Evolutionary conservation across 2,329 filamentous ascomycete genomes (phyloP).

Genomic region (Aspergillus spinulosporus): DNA sequence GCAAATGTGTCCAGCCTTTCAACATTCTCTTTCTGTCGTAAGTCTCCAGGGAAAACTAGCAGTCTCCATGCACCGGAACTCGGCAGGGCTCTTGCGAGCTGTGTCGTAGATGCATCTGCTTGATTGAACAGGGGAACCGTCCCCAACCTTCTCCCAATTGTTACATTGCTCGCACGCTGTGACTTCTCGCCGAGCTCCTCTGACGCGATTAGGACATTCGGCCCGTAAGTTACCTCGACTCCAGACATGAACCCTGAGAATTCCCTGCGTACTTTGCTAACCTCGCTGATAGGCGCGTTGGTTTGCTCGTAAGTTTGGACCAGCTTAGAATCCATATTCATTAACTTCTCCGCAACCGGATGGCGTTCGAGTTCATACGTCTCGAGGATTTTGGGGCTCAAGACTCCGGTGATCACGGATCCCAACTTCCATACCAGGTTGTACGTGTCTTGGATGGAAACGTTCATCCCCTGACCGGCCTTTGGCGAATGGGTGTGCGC

Average conservation of each 20-base stretch:
- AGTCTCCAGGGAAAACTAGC: constrained; percentile 24
- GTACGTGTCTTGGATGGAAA: constrained; percentile 8
- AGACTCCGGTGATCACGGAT: constrained; percentile 46
- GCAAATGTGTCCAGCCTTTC: constrained; percentile 4
- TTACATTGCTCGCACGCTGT: constrained; percentile 13
- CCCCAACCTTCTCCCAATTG: constrained; percentile 19
- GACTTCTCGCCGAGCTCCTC: neutral
- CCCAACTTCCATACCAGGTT: constrained; percentile 45
- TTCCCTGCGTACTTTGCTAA: constrained; percentile 2
- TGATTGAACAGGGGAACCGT: constrained; percentile 16
- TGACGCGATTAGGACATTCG: constrained; percentile 5
- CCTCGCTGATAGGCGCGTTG: neutral
- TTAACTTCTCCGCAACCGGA: constrained; percentile 65
- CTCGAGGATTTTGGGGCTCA: constrained; percentile 45
- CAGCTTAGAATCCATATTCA: constrained; percentile 56
- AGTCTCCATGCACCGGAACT: constrained; percentile 24
- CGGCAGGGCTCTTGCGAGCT: constrained; percentile 11
- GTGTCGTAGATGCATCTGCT: constrained; percentile 9
- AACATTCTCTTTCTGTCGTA: constrained; percentile 12
- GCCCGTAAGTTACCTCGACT: constrained; percentile 10
- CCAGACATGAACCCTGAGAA: constrained; percentile 13
- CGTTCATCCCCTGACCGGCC: constrained; percentile 7
- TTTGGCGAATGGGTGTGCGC: constrained; percentile 5
- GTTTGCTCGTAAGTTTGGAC: constrained; percentile 7
- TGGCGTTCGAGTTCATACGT: constrained; percentile 58